These are phyloP conservation scores for Pyrus hybrid DNA, from an alignment of 331 rosid species.

Conservation along the genomic window DNA sequence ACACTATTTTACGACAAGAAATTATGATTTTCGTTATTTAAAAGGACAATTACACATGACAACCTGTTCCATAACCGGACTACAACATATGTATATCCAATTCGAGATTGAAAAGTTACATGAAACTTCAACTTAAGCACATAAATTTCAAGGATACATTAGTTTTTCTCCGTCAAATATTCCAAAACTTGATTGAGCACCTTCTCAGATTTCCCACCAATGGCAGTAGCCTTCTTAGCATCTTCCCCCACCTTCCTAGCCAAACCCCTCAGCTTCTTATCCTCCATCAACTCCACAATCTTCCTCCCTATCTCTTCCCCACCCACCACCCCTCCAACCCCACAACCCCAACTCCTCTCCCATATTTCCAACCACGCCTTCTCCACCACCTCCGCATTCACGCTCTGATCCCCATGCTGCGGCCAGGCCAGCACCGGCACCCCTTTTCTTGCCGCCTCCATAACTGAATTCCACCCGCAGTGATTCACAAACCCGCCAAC, in stretches of 20 bases:
- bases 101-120: too few relatives aligned
- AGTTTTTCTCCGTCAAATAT: not conserved
- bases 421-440: slow-evolving; percentile 19
- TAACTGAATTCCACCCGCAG: slow-evolving; percentile 23
- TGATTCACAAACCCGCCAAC: slow-evolving; percentile 15
- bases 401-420: slow-evolving; percentile 15
- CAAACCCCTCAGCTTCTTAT: slow-evolving; percentile 5
- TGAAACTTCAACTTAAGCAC: too few relatives aligned
- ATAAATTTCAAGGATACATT: not conserved
- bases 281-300: slow-evolving; percentile 5
- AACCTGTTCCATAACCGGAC: too few relatives aligned
- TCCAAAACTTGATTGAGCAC: slow-evolving; percentile 2
- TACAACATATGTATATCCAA: too few relatives aligned
- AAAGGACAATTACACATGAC: too few relatives aligned
- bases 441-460: slow-evolving; percentile 12
- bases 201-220: slow-evolving; percentile 17
- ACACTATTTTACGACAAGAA: too few relatives aligned
- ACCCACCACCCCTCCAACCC: slow-evolving; percentile 2
- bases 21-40: too few relatives aligned
- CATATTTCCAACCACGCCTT: slow-evolving; percentile 13
- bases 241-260: slow-evolving; percentile 14
- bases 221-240: slow-evolving; percentile 1
- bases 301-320: slow-evolving; percentile 3
- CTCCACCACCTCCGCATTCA: slow-evolving; percentile 16
- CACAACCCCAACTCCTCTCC: slow-evolving; percentile 19